Base-by-base conservation (phyloP, 2,329 filamentous ascomycete species). In the Aureobasidium sp. region DNA sequence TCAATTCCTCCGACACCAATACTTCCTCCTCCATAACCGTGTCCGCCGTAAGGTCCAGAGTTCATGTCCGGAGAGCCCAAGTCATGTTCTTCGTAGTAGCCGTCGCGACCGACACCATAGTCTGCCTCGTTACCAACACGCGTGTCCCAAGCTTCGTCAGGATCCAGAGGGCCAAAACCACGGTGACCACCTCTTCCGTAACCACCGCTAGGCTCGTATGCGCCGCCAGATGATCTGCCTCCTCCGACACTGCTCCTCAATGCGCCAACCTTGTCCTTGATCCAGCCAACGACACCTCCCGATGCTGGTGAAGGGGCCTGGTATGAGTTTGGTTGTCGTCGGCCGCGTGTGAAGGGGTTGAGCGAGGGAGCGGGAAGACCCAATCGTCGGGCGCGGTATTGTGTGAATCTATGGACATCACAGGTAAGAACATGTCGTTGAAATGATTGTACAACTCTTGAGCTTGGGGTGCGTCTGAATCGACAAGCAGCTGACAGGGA, bases 81-180 rank as follows among this genome's bases (percentile, higher is more conserved):
- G 74, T 92, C 89, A 70, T 89, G 85, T 72, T 93, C 90, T 71
- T 93, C 90, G 70, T 90, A 87, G 73, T 90, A 90, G 1, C 82
- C 82, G 17, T 61, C 47, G 47, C 57, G 57, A 13, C 37, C 37
- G 47, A 61, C 47, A 26, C 79, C 78, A 39, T 66, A 65, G 70
- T 88, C 86, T 20, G 87, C 84, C 73, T 92, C 89, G 68, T 85
- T 81, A 63, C 88, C 89, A 5, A 95, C 89, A 64, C 89, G 81
- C 66, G 89, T 77, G 76, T 94, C 90, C 91, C 91, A 96, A 1
- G 90, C 89, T 70, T 92, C 89, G 71, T 95, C 90, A 1, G 89
- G 89, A 70, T 94, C 90, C 50, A 91, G 81, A 4, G 85, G 79
- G 1, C 86, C 85, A 72, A 88, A 87, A 26, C 84, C 84, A 60